Percentiles rank a stretch among this genome's conserved stretches.
These are phyloP conservation scores for Colletotrichum magnum DNA, from an alignment of 2,329 filamentous ascomycete species.

Conservation along the genomic window DNA sequence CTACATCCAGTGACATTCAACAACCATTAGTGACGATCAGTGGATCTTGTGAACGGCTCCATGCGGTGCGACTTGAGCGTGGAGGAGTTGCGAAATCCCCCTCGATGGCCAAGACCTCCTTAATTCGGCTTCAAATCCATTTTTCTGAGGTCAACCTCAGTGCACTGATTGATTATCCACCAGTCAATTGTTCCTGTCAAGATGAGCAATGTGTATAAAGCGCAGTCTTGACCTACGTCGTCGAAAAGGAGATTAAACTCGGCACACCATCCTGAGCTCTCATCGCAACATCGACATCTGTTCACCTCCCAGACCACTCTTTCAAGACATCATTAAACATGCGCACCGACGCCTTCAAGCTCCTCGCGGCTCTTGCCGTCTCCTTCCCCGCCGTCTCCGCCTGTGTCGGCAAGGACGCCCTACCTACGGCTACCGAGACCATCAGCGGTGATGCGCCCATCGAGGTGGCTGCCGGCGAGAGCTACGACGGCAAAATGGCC, in stretches of 20 bases:
- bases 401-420: constrained; percentile 45
- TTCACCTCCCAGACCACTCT: not conserved
- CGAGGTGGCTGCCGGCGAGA: constrained; percentile 48
- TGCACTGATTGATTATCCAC: not conserved
- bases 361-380: constrained; percentile 33
- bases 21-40: constrained; percentile 6
- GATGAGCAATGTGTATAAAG: constrained; percentile 12
- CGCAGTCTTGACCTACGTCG: not conserved
- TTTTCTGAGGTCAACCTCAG: not conserved
- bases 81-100: constrained; percentile 12
- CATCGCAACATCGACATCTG: not conserved
- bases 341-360: constrained; percentile 28
- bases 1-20: not conserved
- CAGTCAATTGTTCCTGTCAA: not conserved
- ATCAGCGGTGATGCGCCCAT: constrained; percentile 49
- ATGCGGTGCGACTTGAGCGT: not conserved
- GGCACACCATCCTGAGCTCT: not conserved
- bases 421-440: constrained; percentile 46
- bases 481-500: constrained; percentile 51
- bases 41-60: not conserved
- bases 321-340: constrained; percentile 3
- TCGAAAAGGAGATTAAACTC: too few species aligned
- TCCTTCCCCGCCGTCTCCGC: constrained; percentile 43
- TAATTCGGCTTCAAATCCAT: constrained; percentile 13
- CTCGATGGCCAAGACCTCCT: constrained; percentile 32